These are phyloP conservation scores for Silybum marianum DNA, from an alignment of 129 eudicot genomes.

Conservation along the genomic window DNA sequence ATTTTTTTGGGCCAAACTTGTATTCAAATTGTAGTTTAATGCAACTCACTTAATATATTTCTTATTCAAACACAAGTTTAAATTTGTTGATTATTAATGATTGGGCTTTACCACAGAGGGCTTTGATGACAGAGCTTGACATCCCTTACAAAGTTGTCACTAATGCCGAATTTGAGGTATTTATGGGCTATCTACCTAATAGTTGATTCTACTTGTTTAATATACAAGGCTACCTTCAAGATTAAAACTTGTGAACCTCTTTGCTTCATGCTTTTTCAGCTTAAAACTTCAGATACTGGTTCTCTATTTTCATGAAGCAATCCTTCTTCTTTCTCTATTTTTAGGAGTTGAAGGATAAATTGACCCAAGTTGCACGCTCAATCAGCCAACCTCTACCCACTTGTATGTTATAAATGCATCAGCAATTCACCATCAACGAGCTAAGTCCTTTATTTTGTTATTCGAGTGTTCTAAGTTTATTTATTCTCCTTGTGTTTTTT, in stretches of 20 bases:
- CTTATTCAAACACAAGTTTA: too few relatives aligned
- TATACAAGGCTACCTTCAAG: neutral
- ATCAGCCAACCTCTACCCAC: slow-evolving; percentile 46
- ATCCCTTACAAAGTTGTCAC: slow-evolving; percentile 72
- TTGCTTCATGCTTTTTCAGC: neutral
- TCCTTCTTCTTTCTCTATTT: slow-evolving; percentile 9
- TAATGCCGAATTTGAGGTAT: slow-evolving; percentile 75
- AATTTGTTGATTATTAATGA: slow-evolving; percentile 15
- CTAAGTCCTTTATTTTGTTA: neutral
- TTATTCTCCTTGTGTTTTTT: neutral
- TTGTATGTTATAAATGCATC: slow-evolving; percentile 47
- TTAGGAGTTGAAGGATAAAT: slow-evolving; percentile 72
- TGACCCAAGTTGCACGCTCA: slow-evolving; percentile 77
- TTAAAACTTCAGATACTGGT: neutral
- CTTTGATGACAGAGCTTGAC: slow-evolving; percentile 68
- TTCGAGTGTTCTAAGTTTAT: slow-evolving; percentile 16
- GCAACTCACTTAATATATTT: too few relatives aligned
- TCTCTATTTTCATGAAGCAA: neutral
- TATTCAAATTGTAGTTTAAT: too few relatives aligned
- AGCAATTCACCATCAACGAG: neutral
- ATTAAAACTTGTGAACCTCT: neutral
- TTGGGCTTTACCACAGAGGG: slow-evolving; percentile 51
- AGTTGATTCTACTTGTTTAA: slow-evolving; percentile 1
- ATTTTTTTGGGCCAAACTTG: too few relatives aligned
- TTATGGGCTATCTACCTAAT: neutral